These are phyloP conservation scores for Zasmidium cellare DNA, from an alignment of 2,329 filamentous ascomycete genomes.

Conservation along the genomic window DNA sequence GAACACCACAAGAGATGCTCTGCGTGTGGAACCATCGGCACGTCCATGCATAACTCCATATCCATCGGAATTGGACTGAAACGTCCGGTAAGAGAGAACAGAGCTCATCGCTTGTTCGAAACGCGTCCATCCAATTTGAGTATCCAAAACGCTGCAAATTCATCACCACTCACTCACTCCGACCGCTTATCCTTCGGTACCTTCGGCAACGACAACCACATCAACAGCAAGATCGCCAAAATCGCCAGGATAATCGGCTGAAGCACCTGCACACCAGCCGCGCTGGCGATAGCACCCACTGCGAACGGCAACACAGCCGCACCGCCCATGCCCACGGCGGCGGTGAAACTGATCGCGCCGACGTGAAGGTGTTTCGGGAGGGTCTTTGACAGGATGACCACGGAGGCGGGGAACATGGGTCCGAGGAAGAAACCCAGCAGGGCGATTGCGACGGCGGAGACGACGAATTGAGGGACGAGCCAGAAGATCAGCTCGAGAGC, in stretches of 20 bases:
- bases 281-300: constrained; percentile 37
- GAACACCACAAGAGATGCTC: too few species aligned
- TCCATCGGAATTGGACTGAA: too few species aligned
- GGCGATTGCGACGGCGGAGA: constrained; percentile 17
- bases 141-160: too few species aligned
- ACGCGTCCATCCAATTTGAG: too few species aligned
- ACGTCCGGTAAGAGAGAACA: too few species aligned
- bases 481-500: constrained; percentile 22
- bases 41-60: too few species aligned
- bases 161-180: constrained; percentile 6
- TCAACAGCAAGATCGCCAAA: constrained; percentile 10
- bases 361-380: constrained; percentile 23
- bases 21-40: too few species aligned
- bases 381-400: constrained; percentile 19
- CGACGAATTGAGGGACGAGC: constrained; percentile 20
- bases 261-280: constrained; percentile 56
- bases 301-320: constrained; percentile 34
- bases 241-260: constrained; percentile 52
- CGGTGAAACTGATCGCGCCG: constrained; percentile 18
- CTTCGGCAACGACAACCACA: constrained; percentile 21
- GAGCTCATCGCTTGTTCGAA: too few species aligned
- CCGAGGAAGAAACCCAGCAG: constrained; percentile 23
- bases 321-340: constrained; percentile 22
- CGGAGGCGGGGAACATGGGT: constrained; percentile 22
- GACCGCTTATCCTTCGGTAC: constrained; percentile 30